These are phyloP conservation scores for Eutypa lata DNA, from an alignment of 2,329 filamentous ascomycete genomes.

Conservation along the genomic window DNA sequence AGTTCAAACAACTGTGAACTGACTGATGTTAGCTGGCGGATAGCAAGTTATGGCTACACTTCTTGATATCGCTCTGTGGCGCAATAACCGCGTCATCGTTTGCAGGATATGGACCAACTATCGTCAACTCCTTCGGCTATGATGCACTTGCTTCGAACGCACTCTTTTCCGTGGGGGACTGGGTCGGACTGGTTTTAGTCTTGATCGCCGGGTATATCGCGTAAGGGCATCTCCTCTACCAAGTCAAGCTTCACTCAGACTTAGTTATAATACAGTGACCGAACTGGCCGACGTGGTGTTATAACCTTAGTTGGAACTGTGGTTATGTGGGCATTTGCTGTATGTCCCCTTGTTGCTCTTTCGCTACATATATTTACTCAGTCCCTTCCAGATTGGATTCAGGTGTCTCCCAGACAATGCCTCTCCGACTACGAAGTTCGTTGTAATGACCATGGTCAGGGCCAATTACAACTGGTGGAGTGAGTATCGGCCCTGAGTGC, in stretches of 20 bases:
- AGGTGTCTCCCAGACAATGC: neutral
- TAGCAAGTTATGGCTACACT: constrained; percentile 1
- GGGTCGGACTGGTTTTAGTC: neutral
- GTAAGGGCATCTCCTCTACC: neutral
- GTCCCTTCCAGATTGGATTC: neutral
- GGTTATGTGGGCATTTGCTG: neutral
- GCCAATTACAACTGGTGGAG: constrained; percentile 2
- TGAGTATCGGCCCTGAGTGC: neutral
- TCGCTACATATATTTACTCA: neutral
- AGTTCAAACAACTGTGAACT: neutral
- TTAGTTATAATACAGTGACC: neutral
- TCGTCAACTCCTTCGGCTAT: constrained; percentile 2
- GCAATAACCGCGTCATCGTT: neutral
- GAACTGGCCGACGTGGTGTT: neutral
- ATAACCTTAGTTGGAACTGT: neutral
- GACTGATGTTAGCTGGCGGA: neutral
- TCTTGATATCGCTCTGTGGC: neutral
- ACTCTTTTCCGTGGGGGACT: constrained; percentile 1
- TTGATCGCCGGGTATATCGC: neutral
- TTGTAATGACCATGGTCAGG: neutral
- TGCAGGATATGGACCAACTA: neutral
- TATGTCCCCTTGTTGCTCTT: neutral
- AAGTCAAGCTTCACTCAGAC: neutral
- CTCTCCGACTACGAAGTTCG: neutral
- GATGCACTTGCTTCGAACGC: constrained; percentile 1